Percentiles rank a stretch among this genome's conserved stretches.
phyloP scores from a whole-genome alignment of 2,329 filamentous ascomycete genomes.

The Colletotrichum tamarilloi region DNA sequence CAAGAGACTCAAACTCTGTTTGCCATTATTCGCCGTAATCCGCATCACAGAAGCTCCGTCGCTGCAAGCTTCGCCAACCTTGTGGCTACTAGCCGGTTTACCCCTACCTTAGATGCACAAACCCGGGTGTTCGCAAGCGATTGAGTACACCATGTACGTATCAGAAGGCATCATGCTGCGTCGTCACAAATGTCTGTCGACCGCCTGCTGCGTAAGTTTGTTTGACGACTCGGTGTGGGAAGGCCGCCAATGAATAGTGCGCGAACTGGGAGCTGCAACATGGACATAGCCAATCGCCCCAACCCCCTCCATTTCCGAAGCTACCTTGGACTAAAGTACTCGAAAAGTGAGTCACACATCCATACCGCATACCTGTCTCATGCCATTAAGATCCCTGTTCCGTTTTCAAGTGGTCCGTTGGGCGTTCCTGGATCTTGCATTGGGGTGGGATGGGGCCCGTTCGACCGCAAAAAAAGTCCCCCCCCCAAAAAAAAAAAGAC shows the following conservation, averaged over 20 bases:
- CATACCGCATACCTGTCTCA: slow-evolving; percentile 38
- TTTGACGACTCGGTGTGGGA: slow-evolving; percentile 34
- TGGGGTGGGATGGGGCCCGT: not conserved
- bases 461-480: slow-evolving; percentile 9
- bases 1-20: slow-evolving; percentile 27
- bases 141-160: not conserved
- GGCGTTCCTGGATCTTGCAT: slow-evolving; percentile 38
- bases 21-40: slow-evolving; percentile 25
- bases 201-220: not conserved
- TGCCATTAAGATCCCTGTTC: slow-evolving; percentile 36
- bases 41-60: slow-evolving; percentile 14
- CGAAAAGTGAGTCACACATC: slow-evolving; percentile 33
- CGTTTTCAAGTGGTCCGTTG: slow-evolving; percentile 28
- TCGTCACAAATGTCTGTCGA: slow-evolving; percentile 21
- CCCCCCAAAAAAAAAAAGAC: not conserved
- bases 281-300: slow-evolving; percentile 30
- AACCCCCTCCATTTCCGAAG: slow-evolving; percentile 32
- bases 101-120: slow-evolving; percentile 1
- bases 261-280: slow-evolving; percentile 29
- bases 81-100: not conserved
- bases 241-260: slow-evolving; percentile 30
- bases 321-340: slow-evolving; percentile 20
- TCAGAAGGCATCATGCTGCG: slow-evolving; percentile 13
- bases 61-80: slow-evolving; percentile 14
- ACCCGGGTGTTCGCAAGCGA: not conserved